These are phyloP conservation scores for Pseudognaphalium luteoalbum DNA, from an alignment of 129 eudicot species.

Conservation along the genomic window DNA sequence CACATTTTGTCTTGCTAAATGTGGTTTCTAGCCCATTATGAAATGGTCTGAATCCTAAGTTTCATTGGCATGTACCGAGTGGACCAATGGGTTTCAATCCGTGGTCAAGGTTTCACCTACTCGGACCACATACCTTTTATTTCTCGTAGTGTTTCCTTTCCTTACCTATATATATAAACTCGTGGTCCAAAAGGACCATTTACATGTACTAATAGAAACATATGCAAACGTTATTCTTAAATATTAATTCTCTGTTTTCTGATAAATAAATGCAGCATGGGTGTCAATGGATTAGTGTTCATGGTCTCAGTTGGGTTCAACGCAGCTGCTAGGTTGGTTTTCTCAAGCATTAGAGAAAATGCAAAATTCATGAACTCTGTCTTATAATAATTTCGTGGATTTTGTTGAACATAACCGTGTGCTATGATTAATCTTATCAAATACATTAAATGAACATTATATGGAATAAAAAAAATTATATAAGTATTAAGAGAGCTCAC, in stretches of 20 bases:
- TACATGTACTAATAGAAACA: neutral
- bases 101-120: neutral
- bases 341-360: neutral
- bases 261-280: slow-evolving; percentile 54
- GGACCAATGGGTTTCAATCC: neutral
- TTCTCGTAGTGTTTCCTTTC: neutral
- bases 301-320: slow-evolving; percentile 83
- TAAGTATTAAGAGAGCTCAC: too few species aligned
- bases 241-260: neutral
- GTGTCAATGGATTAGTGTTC: slow-evolving; percentile 51
- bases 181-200: neutral
- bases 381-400: neutral
- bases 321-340: slow-evolving; percentile 72
- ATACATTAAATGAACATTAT: too few species aligned
- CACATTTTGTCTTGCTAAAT: neutral
- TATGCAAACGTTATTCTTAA: neutral
- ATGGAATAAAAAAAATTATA: too few species aligned
- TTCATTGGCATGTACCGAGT: neutral
- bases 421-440: too few species aligned
- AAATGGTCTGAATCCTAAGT: neutral
- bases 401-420: too few species aligned
- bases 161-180: neutral
- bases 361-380: neutral
- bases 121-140: neutral
- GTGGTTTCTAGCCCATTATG: neutral